A percentile compares a stretch with the other conserved stretches of the same genome.
These are phyloP conservation scores for Microdochium paspali DNA, from an alignment of 2,329 filamentous ascomycete species.

Conservation along the genomic window DNA sequence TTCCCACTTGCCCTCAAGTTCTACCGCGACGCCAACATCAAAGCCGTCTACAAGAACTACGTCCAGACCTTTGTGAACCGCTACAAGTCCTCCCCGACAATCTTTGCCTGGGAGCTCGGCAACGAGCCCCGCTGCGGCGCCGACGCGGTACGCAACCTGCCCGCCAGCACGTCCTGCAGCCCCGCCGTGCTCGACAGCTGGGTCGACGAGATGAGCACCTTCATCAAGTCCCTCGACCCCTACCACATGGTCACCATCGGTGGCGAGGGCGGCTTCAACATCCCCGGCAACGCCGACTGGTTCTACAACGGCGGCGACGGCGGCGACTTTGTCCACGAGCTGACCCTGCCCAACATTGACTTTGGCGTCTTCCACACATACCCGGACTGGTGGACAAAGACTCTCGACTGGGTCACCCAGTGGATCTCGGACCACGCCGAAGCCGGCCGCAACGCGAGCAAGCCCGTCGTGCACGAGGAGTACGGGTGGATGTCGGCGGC, in stretches of 20 bases:
- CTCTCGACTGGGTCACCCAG: constrained; percentile 38
- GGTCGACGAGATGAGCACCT: constrained; percentile 44
- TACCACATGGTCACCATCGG: constrained; percentile 46
- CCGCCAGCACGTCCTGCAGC: constrained; percentile 26
- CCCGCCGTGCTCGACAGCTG: constrained; percentile 33
- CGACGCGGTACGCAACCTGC: constrained; percentile 33
- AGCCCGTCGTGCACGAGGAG: constrained; percentile 47
- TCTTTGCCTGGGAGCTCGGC: constrained; percentile 60
- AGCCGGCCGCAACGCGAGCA: constrained; percentile 28
- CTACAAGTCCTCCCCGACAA: constrained; percentile 46
- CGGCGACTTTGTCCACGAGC: constrained; percentile 42
- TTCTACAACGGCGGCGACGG: constrained; percentile 38
- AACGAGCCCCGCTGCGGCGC: constrained; percentile 49
- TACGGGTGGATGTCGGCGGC: constrained; percentile 45
- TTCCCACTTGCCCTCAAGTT: constrained; percentile 21
- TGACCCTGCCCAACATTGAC: constrained; percentile 37
- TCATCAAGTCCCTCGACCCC: constrained; percentile 40
- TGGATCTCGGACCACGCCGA: constrained; percentile 45
- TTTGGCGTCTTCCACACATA: constrained; percentile 47
- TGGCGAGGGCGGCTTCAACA: constrained; percentile 49
- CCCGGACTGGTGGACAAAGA: constrained; percentile 46
- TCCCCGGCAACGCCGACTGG: constrained; percentile 27
- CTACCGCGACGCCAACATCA: constrained; percentile 39
- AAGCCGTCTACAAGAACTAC: constrained; percentile 45
- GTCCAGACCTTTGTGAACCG: constrained; percentile 48